These are phyloP conservation scores for Limnanthes douglasii DNA, from an alignment of 345 rosid species.

Conservation along the genomic window DNA sequence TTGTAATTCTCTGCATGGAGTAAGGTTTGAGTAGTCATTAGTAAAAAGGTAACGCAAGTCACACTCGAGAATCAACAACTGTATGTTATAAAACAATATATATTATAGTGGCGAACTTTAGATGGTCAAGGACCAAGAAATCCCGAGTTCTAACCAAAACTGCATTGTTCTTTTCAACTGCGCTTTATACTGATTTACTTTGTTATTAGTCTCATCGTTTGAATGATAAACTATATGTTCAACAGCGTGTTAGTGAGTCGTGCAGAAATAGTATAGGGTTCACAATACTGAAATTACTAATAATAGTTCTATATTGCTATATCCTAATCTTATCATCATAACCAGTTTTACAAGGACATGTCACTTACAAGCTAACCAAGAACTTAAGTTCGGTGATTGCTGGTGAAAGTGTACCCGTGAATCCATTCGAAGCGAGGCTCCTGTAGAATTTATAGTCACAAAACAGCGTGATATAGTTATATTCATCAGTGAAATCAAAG, in stretches of 20 bases:
- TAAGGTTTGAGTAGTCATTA: too few relatives aligned
- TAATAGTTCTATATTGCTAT: too few relatives aligned
- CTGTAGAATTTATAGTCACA: constrained; percentile 26
- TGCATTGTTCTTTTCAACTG: too few relatives aligned
- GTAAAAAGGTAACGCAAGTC: too few relatives aligned
- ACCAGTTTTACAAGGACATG: too few relatives aligned
- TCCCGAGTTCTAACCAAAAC: not conserved
- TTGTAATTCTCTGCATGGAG: constrained; percentile 63
- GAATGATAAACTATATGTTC: too few relatives aligned
- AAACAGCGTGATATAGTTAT: constrained; percentile 1
- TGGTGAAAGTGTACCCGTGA: constrained; percentile 68
- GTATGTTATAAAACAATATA: not conserved
- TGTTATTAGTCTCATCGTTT: not conserved
- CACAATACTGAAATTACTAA: too few relatives aligned
- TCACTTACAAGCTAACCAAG: constrained; percentile 60
- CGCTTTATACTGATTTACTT: too few relatives aligned
- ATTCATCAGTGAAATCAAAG: constrained; percentile 1
- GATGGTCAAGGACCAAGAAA: not conserved
- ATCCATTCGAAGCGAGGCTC: constrained; percentile 55
- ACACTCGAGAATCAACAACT: constrained; percentile 4
- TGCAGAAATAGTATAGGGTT: too few relatives aligned
- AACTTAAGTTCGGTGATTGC: constrained; percentile 54
- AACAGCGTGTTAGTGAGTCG: constrained; percentile 1
- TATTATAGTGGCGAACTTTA: constrained; percentile 1
- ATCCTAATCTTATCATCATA: too few relatives aligned